Evolutionary conservation across 768 basidiomycete species (phyloP).

Genomic region (Inosperma sp.): DNA sequence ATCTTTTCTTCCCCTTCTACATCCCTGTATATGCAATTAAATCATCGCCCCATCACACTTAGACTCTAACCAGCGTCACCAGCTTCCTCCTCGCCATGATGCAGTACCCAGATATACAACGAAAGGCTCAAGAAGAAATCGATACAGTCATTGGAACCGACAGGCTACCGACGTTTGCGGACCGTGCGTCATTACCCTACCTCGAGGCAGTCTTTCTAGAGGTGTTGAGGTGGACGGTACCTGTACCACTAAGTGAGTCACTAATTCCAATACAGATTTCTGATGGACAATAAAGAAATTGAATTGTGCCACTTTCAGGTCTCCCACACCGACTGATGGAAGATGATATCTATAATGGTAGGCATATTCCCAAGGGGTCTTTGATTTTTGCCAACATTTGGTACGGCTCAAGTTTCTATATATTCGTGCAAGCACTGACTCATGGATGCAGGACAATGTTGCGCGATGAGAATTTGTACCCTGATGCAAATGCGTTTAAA

Average conservation of each 20-base stretch:
- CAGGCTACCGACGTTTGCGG: conserved; percentile 24
- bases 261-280: not conserved
- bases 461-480: conserved; percentile 11
- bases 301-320: conserved; percentile 17
- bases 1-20: not conserved
- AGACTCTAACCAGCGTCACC: conserved; percentile 23
- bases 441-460: conserved; percentile 2
- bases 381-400: conserved; percentile 29
- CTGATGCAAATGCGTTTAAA: conserved; percentile 16
- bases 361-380: conserved; percentile 28
- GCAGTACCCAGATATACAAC: conserved; percentile 22
- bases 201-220: conserved; percentile 11
- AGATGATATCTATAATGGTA: conserved; percentile 29
- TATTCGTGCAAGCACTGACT: not conserved
- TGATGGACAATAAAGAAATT: conserved; percentile 11
- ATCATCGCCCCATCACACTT: not conserved
- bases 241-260: conserved; percentile 8
- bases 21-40: not conserved
- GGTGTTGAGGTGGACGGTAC: conserved; percentile 8
- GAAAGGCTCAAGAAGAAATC: conserved; percentile 25
- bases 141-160: conserved; percentile 21
- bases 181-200: conserved; percentile 23
- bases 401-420: conserved; percentile 11
- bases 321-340: conserved; percentile 8
- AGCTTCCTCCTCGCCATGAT: conserved; percentile 24